A percentile compares a stretch with the other conserved stretches of the same genome.
phyloP scores from a whole-genome alignment of 352 stramenopile genomes.

The Pythium rhizo-oryzae region DNA sequence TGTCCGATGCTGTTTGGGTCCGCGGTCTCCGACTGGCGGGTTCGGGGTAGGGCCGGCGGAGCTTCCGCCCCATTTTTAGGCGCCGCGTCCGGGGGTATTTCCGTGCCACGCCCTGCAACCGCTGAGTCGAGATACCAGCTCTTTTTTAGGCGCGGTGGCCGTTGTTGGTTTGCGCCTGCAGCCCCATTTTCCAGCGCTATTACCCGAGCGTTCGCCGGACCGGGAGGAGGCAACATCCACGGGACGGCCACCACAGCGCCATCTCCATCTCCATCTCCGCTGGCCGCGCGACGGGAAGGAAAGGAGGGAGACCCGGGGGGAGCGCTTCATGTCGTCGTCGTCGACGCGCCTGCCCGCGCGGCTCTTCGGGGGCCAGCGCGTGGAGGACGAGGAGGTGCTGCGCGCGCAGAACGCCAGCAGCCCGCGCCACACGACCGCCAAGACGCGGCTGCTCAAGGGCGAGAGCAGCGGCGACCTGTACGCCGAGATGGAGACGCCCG shows the following conservation, averaged over 20 bases:
- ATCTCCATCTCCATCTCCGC: no score
- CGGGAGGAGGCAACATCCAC: no score
- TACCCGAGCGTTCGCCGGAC: no score
- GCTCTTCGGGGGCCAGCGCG: conserved; percentile 51
- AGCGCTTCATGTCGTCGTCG: conserved; percentile 5
- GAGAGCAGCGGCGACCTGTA: conserved; percentile 31
- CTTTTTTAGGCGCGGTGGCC: no score
- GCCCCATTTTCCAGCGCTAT: no score
- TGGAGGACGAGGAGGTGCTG: conserved; percentile 56
- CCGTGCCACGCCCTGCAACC: no score
- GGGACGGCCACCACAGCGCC: no score
- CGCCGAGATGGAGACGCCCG: conserved; percentile 35
- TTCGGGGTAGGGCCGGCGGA: no score
- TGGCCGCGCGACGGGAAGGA: neutral
- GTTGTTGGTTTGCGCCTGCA: no score
- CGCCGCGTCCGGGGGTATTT: no score
- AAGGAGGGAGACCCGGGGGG: neutral
- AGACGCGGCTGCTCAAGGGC: conserved; percentile 27
- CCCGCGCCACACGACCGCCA: conserved; percentile 33
- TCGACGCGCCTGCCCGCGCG: conserved; percentile 30
- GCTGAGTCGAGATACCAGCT: no score
- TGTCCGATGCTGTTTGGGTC: neutral
- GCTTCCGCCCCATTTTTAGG: no score
- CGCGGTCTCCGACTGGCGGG: neutral
- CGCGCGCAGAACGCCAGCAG: conserved; percentile 29